Conservation (phyloP, 2,329 filamentous ascomycete species). For the Cordyceps cicadae region DNA sequence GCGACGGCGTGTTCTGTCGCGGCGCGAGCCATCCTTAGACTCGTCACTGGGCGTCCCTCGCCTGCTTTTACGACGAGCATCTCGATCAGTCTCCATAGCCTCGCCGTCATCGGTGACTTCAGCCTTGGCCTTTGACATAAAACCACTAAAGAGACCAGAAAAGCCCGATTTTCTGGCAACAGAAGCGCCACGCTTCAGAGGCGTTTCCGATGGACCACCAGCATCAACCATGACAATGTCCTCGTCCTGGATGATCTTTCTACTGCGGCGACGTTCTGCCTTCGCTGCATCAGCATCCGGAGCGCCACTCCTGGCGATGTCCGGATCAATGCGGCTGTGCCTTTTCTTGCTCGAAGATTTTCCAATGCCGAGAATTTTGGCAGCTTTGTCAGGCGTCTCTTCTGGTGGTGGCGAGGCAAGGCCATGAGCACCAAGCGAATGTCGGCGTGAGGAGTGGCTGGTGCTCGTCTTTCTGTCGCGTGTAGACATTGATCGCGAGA, state of each 20-base stretch:
- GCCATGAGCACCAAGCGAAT: constrained; percentile 58
- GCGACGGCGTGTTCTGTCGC: background rate
- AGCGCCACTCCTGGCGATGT: constrained; percentile 39
- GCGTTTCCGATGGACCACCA: constrained; percentile 23
- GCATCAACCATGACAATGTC: constrained; percentile 32
- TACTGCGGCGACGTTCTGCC: constrained; percentile 27
- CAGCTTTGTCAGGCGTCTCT: constrained; percentile 62
- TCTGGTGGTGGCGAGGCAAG: constrained; percentile 68
- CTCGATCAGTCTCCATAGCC: constrained; percentile 45
- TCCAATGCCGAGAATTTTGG: constrained; percentile 61
- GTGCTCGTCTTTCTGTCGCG: constrained; percentile 53
- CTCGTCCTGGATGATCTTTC: constrained; percentile 26
- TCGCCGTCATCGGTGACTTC: constrained; percentile 44
- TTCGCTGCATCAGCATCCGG: constrained; percentile 31
- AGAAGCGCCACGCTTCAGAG: constrained; percentile 26
- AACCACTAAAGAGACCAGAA: constrained; percentile 53
- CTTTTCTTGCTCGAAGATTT: constrained; percentile 34
- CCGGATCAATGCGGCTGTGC: constrained; percentile 38
- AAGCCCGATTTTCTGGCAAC: constrained; percentile 46
- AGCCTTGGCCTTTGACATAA: constrained; percentile 39
- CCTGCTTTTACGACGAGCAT: constrained; percentile 53
- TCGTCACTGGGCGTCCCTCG: constrained; percentile 47
- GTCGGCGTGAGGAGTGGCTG: constrained; percentile 55
- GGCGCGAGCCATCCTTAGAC: constrained; percentile 44
- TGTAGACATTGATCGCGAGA: constrained; percentile 61